Evolutionary conservation across 805 yeast species (phyloP), one percentile per base, ranked within the genome.

Genomic region (Spathaspora arborariae): DNA sequence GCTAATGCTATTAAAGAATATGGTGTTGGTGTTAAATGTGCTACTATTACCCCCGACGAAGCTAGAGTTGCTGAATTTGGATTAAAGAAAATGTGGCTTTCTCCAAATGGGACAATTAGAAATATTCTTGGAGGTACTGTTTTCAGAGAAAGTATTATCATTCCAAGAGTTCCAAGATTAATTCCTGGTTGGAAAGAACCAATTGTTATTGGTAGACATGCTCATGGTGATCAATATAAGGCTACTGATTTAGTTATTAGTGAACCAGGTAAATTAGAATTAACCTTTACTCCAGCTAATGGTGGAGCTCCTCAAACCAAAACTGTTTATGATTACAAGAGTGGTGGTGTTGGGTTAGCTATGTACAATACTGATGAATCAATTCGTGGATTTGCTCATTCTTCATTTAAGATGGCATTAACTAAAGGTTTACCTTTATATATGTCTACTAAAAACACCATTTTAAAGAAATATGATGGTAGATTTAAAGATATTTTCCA

Each of bases 281-380:
- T 86, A 57, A 81, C 78, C 8, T 85, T 75, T 70, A 83, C 79
- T 42, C 90, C 91, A 27, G 76, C 76, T 42, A 70, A 73, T 47
- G 85, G 85, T 6, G 70, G 79, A 35, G 76, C 71, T 18, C 59
- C 72, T 42, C 65, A 75, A 54, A 72, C 70, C 35, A 65, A 65
- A 53, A 69, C 75, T 37, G 88, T 86, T 34, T 85, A 72, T 57
- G 77, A 84, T 59, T 86, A 76, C 64, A 72, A 83, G 54, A 80
- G 78, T 39, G 57, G 83, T 7, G 92, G 94, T 63, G 89, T 85
- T 46, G 92, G 85, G 2, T 68, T 86, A 61, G 85, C 89, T 44
- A 86, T 85, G 91, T 86, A 86, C 70, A 86, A 86, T 68, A 85
- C 92, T 20, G 90, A 84, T 53, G 87, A 82, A 53, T 82, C 89